Conservation (phyloP, 1,284 basidiomycete genomes). For the Rhodotorula sp. region DNA sequence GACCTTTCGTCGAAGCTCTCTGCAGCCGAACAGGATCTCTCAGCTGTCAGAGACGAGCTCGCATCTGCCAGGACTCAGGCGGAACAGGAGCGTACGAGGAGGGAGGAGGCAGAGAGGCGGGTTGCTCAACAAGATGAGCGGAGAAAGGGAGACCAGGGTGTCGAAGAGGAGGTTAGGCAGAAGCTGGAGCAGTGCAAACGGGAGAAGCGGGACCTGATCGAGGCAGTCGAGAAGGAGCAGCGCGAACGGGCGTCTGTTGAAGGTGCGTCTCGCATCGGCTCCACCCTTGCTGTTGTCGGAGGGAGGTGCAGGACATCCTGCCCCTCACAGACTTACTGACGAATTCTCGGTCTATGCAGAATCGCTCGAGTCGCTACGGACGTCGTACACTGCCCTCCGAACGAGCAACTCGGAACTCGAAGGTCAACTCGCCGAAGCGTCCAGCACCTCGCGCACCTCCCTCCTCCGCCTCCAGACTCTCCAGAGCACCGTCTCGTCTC, state of each 20-base stretch:
- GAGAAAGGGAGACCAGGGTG: constrained; percentile 31
- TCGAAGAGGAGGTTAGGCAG: constrained; percentile 65
- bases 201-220: constrained; percentile 70
- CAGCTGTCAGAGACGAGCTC: background rate
- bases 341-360: constrained; percentile 56
- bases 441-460: constrained; percentile 29
- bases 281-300: too few species aligned
- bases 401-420: constrained; percentile 35
- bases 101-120: too few species aligned
- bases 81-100: constrained; percentile 42
- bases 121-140: too few species aligned
- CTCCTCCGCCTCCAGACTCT: constrained; percentile 37
- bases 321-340: background rate
- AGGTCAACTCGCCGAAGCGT: constrained; percentile 26
- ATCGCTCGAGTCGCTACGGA: constrained; percentile 47
- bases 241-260: constrained; percentile 43
- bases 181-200: constrained; percentile 57
- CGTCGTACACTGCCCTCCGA: constrained; percentile 24
- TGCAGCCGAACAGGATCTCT: constrained; percentile 9
- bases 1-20: constrained; percentile 29
- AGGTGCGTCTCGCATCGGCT: background rate
- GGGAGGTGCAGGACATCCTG: background rate
- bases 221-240: constrained; percentile 71
- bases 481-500: constrained; percentile 31
- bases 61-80: constrained; percentile 8